A percentile compares a stretch with the other conserved stretches of the same genome.
These are phyloP conservation scores for Cystobasidium slooffiae DNA, from an alignment of 1,284 basidiomycete genomes.

Conservation along the genomic window DNA sequence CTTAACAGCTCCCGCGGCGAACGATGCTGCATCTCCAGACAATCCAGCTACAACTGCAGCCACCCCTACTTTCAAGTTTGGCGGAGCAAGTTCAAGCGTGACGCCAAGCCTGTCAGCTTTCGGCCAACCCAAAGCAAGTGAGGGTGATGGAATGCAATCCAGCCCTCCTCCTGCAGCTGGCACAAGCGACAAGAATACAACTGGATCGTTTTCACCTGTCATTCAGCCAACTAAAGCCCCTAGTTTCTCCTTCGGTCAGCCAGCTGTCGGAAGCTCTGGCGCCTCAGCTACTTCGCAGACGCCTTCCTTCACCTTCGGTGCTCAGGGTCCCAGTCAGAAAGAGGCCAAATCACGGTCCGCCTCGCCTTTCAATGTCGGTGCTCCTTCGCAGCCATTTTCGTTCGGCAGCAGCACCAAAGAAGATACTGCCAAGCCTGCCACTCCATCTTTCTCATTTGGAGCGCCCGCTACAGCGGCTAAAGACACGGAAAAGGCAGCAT, in stretches of 20 bases:
- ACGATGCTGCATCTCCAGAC: too few relatives aligned
- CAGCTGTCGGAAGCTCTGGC: neutral
- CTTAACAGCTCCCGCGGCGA: too few relatives aligned
- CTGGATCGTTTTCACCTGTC: too few relatives aligned
- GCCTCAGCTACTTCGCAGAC: neutral
- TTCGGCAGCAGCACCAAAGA: neutral
- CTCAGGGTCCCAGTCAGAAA: neutral
- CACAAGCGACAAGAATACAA: too few relatives aligned
- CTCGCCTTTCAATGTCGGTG: constrained; percentile 7
- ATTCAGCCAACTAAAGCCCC: too few relatives aligned
- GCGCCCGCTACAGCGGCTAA: neutral
- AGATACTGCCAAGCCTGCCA: constrained; percentile 2
- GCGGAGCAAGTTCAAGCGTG: too few relatives aligned
- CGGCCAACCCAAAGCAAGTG: too few relatives aligned
- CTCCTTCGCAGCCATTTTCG: neutral
- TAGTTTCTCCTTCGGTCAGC: neutral
- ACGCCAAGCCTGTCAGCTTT: too few relatives aligned
- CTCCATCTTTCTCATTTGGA: constrained; percentile 12
- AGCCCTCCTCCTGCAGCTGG: too few relatives aligned
- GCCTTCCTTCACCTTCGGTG: constrained; percentile 27
- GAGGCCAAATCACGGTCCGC: constrained; percentile 11
- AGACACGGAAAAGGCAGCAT: constrained; percentile 8
- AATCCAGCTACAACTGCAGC: too few relatives aligned
- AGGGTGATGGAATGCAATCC: too few relatives aligned
- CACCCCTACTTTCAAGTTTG: too few relatives aligned